Base-by-base conservation (phyloP, 345 rosid genomes). In the Eucalyptus cloeziana region DNA sequence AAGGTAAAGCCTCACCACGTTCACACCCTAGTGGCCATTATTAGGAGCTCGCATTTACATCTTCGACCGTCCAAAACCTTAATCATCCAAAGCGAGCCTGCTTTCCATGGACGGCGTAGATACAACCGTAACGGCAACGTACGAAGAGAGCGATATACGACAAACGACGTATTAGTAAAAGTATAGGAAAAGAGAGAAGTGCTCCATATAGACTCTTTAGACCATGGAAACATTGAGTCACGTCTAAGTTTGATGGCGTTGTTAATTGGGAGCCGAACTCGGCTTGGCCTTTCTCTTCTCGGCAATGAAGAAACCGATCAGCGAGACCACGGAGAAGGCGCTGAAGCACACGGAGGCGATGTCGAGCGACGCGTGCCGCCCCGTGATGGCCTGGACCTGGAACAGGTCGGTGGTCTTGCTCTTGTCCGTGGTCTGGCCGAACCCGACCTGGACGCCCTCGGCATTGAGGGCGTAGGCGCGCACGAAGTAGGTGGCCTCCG, bases 261-360 rank as follows among this genome's bases (percentile, higher is more conserved):
- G 85, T 76, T 19, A 76, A 76, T 76, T 40, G 8, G 87, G 58
- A 51, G 87, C 67, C 13, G 67, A 88, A 67, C 87, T 86, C 49
- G 80, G 19, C 81, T 79, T 94, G 9, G 79, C 95, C 92, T 89
- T 93, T 37, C 93, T 93, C 93, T 96, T 94, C 94, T 96, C 97
- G 2, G 33, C 37, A 17, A 27, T 13, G 93, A 95, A 94, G 92
- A 96, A 94, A 15, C 91, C 94, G 49, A 90, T n/a, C 90, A 96
- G 88, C 37, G 98, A 58, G 22, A 94, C 88, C 1, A 96, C 80
- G 1, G 98, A 92, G 95, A 96, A 96, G 71, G 90, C 96, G 89
- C 97, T 95, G 93, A 97, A 97, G 91, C 94, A 94, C 19, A 87
- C 62, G 2, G 97, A 92, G 56, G 95, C 94, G 43, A 95, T 89